A percentile compares a stretch with the other conserved stretches of the same genome.
Conservation (phyloP, 192 early-diverging fungal species). For the Backusella tuberculispora region DNA sequence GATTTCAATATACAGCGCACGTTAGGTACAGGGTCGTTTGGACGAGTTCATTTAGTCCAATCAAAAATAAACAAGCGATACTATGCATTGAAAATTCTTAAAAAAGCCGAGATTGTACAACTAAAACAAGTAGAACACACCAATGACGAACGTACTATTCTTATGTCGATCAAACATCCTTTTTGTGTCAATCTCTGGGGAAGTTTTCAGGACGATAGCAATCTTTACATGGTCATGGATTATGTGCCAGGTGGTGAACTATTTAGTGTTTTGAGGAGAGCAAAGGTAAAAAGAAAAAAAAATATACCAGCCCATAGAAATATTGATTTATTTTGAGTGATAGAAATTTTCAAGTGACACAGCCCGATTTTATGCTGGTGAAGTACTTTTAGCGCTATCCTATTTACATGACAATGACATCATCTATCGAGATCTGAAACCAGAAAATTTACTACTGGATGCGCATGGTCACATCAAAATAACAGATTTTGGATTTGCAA, state of each 20-base stretch:
- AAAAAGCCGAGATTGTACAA: constrained; percentile 87
- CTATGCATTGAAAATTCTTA: constrained; percentile 94
- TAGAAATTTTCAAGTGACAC: constrained; percentile 75
- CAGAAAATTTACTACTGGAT: constrained; percentile 77
- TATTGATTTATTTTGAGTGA: neutral
- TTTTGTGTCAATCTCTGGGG: constrained; percentile 89
- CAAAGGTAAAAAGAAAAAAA: constrained; percentile 42
- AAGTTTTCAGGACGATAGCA: constrained; percentile 82
- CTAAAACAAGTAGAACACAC: constrained; percentile 96
- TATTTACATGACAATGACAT: constrained; percentile 82
- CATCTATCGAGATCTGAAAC: constrained; percentile 88
- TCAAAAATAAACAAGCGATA: constrained; percentile 72
- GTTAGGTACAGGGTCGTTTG: constrained; percentile 96
- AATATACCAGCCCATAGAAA: neutral
- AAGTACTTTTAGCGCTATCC: constrained; percentile 80
- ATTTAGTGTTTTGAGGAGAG: constrained; percentile 79
- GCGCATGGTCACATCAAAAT: constrained; percentile 83
- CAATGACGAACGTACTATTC: constrained; percentile 89
- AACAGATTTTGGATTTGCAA: constrained; percentile 92
- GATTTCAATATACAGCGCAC: constrained; percentile 17
- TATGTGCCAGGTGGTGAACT: constrained; percentile 90
- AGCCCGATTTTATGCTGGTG: constrained; percentile 83
- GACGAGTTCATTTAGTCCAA: constrained; percentile 89
- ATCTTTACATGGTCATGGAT: constrained; percentile 87
- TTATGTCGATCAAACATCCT: constrained; percentile 79